Evolutionary conservation across 148 eudicot species (phyloP), one percentile per base, ranked within the genome.

Genomic region (Silene uniflora): DNA sequence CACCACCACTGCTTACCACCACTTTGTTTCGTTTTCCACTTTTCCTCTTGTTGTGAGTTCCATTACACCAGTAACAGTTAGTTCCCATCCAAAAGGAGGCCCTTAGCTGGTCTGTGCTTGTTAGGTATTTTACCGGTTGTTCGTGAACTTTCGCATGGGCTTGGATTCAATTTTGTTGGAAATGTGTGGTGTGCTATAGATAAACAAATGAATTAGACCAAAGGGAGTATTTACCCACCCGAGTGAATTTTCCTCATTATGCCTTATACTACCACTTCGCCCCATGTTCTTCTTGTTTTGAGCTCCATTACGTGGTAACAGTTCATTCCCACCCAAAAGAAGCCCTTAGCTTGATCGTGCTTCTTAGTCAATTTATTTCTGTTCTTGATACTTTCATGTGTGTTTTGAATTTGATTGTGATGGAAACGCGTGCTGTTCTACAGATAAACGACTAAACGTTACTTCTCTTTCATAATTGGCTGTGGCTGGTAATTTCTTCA

Each of bases 301-400:
- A 52, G 16, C 56, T 14, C 17, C 56, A 52, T 52, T 52, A 52
- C 56, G 12, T 5, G 3, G 4, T 13, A 49, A 14, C 16, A 52
- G 14, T 52, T 52, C 17, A 13, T 52, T 16, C 3, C 56, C 14
- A 7, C 18, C 56, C 4, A 52, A 52, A 52, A 3, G 17, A 52
- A 52, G 18, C 14, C 17, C 16, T 52, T 21, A 7, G 65, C 3
- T 24, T 1, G 24, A 49, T 1, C 60, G 0, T 70, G 58, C 39
- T 49, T 69, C 11, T 70, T 7, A 49, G 35, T 24, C 73, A 71
- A 11, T 71, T 71, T 71, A 54, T 10, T 25, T 10, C 25, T 71
- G 39, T 19, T 42, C 55, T 46, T 19, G 72, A 44, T 42, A 19
- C 72, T 68, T n/a, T 2, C 23, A 24, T 69, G 25, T 44, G 56